A percentile compares a stretch with the other conserved stretches of the same genome.
Conservation (phyloP, 805 yeast species). For the Ogataea chonburiensis region DNA sequence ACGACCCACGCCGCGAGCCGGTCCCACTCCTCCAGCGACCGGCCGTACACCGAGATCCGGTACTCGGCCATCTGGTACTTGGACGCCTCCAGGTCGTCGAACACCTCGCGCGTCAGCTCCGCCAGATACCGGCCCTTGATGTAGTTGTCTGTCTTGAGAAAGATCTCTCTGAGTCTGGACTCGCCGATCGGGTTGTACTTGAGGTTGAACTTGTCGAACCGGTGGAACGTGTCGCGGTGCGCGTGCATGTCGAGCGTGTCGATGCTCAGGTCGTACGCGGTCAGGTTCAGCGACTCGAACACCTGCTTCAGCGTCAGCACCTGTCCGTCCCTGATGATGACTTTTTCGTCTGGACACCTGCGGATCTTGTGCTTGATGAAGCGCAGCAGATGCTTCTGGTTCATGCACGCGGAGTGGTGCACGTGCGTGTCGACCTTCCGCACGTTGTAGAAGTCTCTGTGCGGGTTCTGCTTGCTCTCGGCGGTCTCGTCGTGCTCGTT, state of each 20-base stretch:
- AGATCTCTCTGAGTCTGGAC: conserved; percentile 93
- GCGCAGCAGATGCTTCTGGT: conserved; percentile 92
- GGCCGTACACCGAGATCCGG: conserved; percentile 91
- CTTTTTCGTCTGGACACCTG: conserved; percentile 82
- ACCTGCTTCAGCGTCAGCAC: conserved; percentile 85
- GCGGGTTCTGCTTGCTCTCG: conserved; percentile 90
- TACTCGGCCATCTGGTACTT: conserved; percentile 98
- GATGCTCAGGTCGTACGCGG: conserved; percentile 93
- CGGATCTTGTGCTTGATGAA: conserved; percentile 93
- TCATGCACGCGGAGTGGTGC: conserved; percentile 99
- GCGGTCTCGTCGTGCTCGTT: conserved; percentile 93
- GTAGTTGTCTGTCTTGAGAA: conserved; percentile 91
- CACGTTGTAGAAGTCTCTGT: conserved; percentile 94
- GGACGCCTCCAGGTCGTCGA: conserved; percentile 90
- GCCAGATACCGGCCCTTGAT: conserved; percentile 88
- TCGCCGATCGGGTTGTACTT: conserved; percentile 98
- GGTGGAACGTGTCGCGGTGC: conserved; percentile 94
- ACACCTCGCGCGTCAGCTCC: conserved; percentile 89
- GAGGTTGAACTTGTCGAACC: conserved; percentile 95
- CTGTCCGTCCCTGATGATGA: conserved; percentile 89
- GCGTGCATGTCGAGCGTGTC: conserved; percentile 99
- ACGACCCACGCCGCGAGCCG: conserved; percentile 93
- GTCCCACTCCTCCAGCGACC: conserved; percentile 90
- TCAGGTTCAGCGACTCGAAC: conserved; percentile 82
- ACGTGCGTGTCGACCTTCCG: conserved; percentile 98